Conservation (phyloP, 2,329 filamentous ascomycete species). For the Aspergillus pseudonomiae region DNA sequence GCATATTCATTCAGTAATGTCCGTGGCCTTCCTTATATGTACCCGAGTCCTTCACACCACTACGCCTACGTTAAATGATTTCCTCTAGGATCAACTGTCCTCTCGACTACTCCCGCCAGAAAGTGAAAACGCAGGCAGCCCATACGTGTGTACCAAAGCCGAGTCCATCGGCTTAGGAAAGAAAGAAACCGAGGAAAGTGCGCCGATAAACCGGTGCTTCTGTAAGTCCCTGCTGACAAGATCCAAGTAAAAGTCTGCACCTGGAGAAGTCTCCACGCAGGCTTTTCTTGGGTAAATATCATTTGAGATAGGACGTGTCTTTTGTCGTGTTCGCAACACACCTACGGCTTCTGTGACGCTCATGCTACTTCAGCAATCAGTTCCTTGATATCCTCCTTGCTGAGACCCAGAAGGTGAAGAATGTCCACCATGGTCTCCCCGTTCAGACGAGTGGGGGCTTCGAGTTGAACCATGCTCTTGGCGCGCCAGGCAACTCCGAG, state of each 20-base stretch:
- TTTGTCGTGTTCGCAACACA: background rate
- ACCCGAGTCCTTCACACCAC: slow-evolving; percentile 8
- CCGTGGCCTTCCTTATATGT: slow-evolving; percentile 11
- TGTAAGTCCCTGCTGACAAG: slow-evolving; percentile 14
- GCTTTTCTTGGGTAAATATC: background rate
- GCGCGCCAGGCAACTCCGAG: slow-evolving; percentile 66
- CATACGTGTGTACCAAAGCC: slow-evolving; percentile 1
- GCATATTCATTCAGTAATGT: slow-evolving; percentile 5
- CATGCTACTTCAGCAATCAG: slow-evolving; percentile 32
- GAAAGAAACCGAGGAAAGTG: background rate
- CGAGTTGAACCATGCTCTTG: slow-evolving; percentile 65
- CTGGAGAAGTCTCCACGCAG: slow-evolving; percentile 2
- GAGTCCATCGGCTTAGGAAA: background rate
- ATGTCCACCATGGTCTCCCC: slow-evolving; percentile 60
- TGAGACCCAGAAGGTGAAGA: slow-evolving; percentile 60
- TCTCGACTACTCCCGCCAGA: slow-evolving; percentile 1
- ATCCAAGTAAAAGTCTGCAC: slow-evolving; percentile 5
- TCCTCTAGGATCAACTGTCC: background rate
- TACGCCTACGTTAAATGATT: slow-evolving; percentile 15
- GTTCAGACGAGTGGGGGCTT: slow-evolving; percentile 63
- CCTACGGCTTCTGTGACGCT: background rate
- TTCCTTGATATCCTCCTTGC: slow-evolving; percentile 53
- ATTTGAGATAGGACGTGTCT: background rate
- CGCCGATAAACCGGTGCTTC: background rate
- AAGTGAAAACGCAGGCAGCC: background rate